phyloP scores from a whole-genome alignment of 192 early-diverging fungal species.

The Rhizoclosmatium globosum region DNA sequence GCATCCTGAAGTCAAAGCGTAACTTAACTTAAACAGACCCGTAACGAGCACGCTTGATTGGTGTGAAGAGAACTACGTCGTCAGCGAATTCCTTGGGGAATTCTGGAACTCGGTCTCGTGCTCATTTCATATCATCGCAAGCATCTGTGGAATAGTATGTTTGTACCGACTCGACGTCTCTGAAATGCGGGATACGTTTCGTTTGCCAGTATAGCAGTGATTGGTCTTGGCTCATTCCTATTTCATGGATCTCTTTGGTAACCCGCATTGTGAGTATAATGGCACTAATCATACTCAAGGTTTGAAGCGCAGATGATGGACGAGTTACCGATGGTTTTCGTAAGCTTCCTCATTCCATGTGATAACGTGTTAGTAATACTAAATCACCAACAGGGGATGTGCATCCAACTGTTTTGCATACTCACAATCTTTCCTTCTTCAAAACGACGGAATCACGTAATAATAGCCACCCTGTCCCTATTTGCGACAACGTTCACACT shows the following conservation, averaged over 20 bases:
- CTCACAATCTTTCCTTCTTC: slow-evolving; percentile 1
- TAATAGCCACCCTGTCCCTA: neutral
- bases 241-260: slow-evolving; percentile 14
- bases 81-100: slow-evolving; percentile 75
- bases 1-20: neutral
- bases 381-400: neutral
- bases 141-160: neutral
- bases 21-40: neutral
- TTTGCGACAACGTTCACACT: slow-evolving; percentile 15
- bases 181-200: neutral
- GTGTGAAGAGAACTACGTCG: slow-evolving; percentile 72
- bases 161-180: neutral
- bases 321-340: slow-evolving; percentile 75
- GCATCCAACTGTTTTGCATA: slow-evolving; percentile 43
- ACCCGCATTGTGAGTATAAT: no score
- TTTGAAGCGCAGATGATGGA: slow-evolving; percentile 48
- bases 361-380: neutral
- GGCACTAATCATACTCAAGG: neutral
- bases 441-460: neutral
- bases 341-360: neutral
- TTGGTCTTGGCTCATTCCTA: slow-evolving; percentile 11
- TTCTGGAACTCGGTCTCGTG: slow-evolving; percentile 39
- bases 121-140: slow-evolving; percentile 2
- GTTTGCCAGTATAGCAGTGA: slow-evolving; percentile 16
- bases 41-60: slow-evolving; percentile 54